phyloP scores from a whole-genome alignment of 148 eudicot genomes.

The Bassia scoparia region DNA sequence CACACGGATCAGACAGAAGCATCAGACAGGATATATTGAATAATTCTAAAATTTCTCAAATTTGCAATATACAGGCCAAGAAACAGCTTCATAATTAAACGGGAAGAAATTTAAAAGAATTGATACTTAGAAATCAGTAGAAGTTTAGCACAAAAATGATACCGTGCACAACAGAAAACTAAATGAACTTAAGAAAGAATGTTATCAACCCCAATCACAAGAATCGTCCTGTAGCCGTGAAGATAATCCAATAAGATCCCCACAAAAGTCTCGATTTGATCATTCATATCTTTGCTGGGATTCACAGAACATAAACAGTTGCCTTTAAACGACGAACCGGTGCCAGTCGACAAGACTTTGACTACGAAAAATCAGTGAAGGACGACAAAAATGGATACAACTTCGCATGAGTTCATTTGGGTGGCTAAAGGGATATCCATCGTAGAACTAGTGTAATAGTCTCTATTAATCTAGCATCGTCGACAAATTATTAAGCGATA shows the following conservation, averaged over 20 bases:
- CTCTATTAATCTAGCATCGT: neutral
- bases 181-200: constrained; percentile 4
- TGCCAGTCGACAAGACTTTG: neutral
- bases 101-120: neutral
- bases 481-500: neutral
- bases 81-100: neutral
- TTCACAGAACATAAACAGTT: neutral
- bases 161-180: constrained; percentile 6
- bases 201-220: neutral
- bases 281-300: neutral
- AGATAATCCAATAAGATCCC: neutral
- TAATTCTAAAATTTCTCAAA: constrained; percentile 4
- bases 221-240: neutral
- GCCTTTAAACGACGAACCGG: neutral
- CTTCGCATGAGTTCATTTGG: constrained; percentile 76
- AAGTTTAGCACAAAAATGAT: neutral
- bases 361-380: neutral
- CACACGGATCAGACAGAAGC: constrained; percentile 3
- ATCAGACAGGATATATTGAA: constrained; percentile 7
- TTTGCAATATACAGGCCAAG: neutral
- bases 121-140: neutral
- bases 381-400: constrained; percentile 36
- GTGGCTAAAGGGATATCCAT: constrained; percentile 91
- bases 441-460: constrained; percentile 33
- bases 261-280: neutral